Evolutionary conservation across 495 filamentous ascomycete genomes (phyloP), one percentile per base, ranked within the genome.

Genomic region (Xylaria grammica): DNA sequence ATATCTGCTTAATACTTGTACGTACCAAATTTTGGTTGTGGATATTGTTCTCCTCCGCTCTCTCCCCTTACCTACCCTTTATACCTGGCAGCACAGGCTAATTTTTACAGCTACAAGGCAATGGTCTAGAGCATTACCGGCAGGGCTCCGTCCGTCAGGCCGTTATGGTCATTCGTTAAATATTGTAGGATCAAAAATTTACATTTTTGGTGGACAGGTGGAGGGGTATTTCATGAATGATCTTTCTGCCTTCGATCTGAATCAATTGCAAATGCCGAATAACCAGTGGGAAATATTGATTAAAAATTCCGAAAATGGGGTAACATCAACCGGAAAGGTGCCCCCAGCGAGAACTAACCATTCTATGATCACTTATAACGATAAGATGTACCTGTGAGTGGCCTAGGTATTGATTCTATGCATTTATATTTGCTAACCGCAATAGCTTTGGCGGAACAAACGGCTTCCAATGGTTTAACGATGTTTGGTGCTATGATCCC

Each of bases 161-260:
- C 89, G 96, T 62, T 99, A 99, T 71, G 96, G 96, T 1, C 96
- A 99, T 74, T 96, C 96, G 0, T 73, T 99, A 54, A 98, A 97
- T 68, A 97, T 98, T 58, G 76, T 99, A 8, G 94, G 95, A 13
- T 97, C 96, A 26, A 97, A 93, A 71, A 90, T 99, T 32, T 99
- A 93, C 75, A 88, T 98, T 7, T 99, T 99, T 72, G 96, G 96
- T 65, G 96, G 96, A 48, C 96, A 99, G 72, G 95, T 98, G 0
- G 96, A 98, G 77, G 93, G 92, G 1, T 92, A 89, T 74, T 99
- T 98, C 70, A 97, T 98, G 85, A 98, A 99, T 66, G 96, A 99
- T 71, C 77, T 99, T n/a, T 84, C 94, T 32, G 94, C 95, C 7
- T 99, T 99, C 69, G 96, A 99, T 74, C 79, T 99, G 62, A 98